Evolutionary conservation across 2,329 filamentous ascomycete species (phyloP), one percentile per base, ranked within the genome.

Genomic region (Albifimbria verrucaria): DNA sequence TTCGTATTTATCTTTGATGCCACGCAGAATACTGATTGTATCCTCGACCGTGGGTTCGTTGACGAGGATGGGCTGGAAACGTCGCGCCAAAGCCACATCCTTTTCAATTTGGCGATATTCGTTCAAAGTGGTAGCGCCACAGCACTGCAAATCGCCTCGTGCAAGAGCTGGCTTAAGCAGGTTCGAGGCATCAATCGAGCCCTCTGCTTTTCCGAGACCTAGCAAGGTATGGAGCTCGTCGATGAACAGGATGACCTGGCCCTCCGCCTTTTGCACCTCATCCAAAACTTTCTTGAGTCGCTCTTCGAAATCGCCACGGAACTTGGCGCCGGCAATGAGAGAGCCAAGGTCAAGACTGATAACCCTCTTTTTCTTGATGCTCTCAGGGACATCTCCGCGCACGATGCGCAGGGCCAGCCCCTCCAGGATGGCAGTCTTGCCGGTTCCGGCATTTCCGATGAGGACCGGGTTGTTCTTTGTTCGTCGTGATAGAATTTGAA

Each of bases 1-100:
- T 69, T 97, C 94, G 65, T 99, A 99, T 60, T 92, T 90, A 65
- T 97, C 92, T 67, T 97, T 97, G 76, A 99, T 97, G 48, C 93
- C 94, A 65, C 94, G 86, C 1, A 99, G 77, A 53, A 99, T 97
- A 49, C 91, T 96, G 56, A 99, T 92, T 0, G 94, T 97, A 60
- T 97, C 92, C 60, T 90, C 85, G 1, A 97, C 92, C 0, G 85
- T 87, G 0, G 94, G 94, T 64, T 99, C 94, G 55, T 87, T 89
- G n/a, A 99, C 92, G 32, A 91, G 72, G 53, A 99, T 96, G 0
- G 94, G 92, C 65, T 99, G 94, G 69, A 99, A 97, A 55, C 94
- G 83, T 60, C 94, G 81, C 9, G 94, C 94, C 20, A 99, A 76
- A 0, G 94, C 94, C 24, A 93, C 92, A 65, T 97, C 94, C 71